Evolutionary conservation across 1,284 basidiomycete genomes (phyloP).

Genomic region (Leccinum pseudoinsigne): DNA sequence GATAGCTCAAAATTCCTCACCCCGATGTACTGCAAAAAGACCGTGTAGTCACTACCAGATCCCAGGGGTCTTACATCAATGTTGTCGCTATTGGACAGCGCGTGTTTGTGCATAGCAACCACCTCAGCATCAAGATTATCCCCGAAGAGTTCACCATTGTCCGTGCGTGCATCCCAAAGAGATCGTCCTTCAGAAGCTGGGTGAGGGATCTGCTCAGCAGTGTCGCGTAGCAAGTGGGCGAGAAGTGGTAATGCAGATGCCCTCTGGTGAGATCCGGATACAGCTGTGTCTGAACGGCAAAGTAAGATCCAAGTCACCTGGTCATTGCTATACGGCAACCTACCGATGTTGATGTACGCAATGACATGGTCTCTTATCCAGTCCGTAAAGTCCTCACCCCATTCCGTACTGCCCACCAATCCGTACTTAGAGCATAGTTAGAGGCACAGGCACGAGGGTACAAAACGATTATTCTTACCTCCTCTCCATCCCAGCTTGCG

Average conservation of each 20-base stretch:
- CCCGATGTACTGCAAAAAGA: conserved; percentile 59
- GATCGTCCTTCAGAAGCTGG: conserved; percentile 40
- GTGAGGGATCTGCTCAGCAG: conserved; percentile 61
- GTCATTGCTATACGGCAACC: conserved; percentile 17
- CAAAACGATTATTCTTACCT: conserved; percentile 38
- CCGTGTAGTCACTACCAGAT: conserved; percentile 75
- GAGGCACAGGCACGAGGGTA: conserved; percentile 6
- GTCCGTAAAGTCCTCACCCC: conserved; percentile 78
- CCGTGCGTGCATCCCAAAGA: conserved; percentile 52
- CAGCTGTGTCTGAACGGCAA: conserved; percentile 53
- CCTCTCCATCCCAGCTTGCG: conserved; percentile 82
- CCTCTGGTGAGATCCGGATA: conserved; percentile 56
- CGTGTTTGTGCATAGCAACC: conserved; percentile 26
- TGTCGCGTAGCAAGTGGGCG: conserved; percentile 58
- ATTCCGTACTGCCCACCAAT: conserved; percentile 79
- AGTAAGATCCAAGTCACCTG: conserved; percentile 7
- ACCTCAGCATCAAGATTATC: conserved; percentile 34
- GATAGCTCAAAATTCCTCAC: conserved; percentile 32
- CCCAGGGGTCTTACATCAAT: conserved; percentile 44
- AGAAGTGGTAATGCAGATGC: conserved; percentile 66
- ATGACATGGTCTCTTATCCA: conserved; percentile 72
- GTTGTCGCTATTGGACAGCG: conserved; percentile 22
- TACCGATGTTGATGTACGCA: conserved; percentile 76
- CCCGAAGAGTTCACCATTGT: conserved; percentile 20
- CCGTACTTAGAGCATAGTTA: conserved; percentile 52